Conservation (phyloP, 306 rosid genomes). For the Cucurbita moschata region DNA sequence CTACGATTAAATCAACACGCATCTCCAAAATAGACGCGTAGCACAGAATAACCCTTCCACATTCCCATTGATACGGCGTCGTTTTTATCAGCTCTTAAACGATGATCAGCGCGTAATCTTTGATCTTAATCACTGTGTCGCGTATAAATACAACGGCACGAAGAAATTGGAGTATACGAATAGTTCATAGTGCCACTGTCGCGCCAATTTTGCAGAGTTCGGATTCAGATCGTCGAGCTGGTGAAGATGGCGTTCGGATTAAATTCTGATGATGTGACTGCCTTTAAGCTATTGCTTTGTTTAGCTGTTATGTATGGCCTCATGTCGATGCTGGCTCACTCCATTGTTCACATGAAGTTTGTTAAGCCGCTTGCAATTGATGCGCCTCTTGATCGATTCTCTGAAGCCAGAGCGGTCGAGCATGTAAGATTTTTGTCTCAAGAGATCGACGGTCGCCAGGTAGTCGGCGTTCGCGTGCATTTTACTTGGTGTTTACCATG, state of each 20-base stretch:
- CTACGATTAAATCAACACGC: neutral
- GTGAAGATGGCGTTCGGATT: slow-evolving; percentile 39
- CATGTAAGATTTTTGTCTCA: slow-evolving; percentile 64
- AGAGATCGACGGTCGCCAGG: slow-evolving; percentile 92
- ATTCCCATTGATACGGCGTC: neutral
- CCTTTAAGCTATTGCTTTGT: slow-evolving; percentile 45
- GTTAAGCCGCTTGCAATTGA: slow-evolving; percentile 45
- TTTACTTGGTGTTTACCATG: neutral
- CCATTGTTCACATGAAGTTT: slow-evolving; percentile 65
- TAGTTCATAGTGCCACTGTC: neutral
- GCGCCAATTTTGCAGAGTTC: neutral
- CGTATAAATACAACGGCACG: neutral
- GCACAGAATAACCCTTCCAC: neutral
- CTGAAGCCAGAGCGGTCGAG: slow-evolving; percentile 70
- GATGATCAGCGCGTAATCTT: neutral
- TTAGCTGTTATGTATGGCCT: slow-evolving; percentile 43
- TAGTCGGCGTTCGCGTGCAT: neutral
- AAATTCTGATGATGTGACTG: slow-evolving; percentile 39
- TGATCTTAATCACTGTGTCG: neutral
- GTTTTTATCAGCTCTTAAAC: neutral
- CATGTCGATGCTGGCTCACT: slow-evolving; percentile 44
- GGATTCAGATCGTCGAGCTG: neutral
- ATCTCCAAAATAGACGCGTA: neutral
- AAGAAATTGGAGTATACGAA: neutral
- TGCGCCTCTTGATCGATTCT: slow-evolving; percentile 76